Base-by-base conservation (phyloP, 352 stramenopile genomes). In the Globisporangium spiculum region DNA sequence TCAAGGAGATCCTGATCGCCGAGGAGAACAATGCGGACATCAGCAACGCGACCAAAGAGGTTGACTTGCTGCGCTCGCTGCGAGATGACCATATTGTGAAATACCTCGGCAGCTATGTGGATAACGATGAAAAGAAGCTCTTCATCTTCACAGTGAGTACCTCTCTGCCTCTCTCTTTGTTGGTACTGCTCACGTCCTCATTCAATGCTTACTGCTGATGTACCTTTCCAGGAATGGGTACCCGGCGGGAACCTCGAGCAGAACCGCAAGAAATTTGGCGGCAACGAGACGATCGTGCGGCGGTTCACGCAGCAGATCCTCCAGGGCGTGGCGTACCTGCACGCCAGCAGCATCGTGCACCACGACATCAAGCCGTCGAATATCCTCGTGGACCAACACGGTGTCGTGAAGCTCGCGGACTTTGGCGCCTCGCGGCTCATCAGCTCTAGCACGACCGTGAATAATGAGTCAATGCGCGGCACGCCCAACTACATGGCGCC, bases 301-400 rank as follows among this genome's bases (percentile, higher is more conserved):
- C 75, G 83, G n/a, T 97, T 96, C 70, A 84, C 83, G 4, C 56
- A 76, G 24, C 91, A 98, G 57, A 90, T 98, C 27, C 76, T 97
- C 12, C 72, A 73, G 8, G 88, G 84, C 32, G 80, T 99, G 12
- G 93, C 88, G 10, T 98, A 98, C 76, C 71, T 94, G 12, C 89
- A 96, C 70, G 79, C 76, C 8, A 79, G 84, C 60, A 86, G 78
- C 30, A 88, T 96, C 41, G 79, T 94, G 20, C 89, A 96, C 71
- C 75, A 91, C 20, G 89, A 96, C 65, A 86, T 96, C 55, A 96
- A 96, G 81, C 84, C 86, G 6, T 88, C 85, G 30, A 99, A 99
- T 66, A 92, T 99, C 61, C 80, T 99, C 30, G 92, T 99, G 9
- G 96, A 97, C 67, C 92, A 98, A 68, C 83, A 93, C 61, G 96